These are phyloP conservation scores for Torulaspora microellipsoides DNA, from an alignment of 805 yeast genomes.

Conservation along the genomic window DNA sequence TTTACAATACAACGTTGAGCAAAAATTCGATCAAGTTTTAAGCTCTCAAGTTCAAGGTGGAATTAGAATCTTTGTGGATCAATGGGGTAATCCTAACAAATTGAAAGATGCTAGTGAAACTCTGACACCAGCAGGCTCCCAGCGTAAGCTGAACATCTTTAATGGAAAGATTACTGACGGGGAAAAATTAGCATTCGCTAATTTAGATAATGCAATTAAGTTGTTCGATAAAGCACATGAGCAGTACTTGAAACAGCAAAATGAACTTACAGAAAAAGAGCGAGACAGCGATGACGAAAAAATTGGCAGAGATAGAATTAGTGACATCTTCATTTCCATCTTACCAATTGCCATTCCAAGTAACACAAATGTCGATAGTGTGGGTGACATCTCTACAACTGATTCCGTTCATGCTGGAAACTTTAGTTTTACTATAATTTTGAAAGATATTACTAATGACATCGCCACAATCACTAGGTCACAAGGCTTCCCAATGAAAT, in stretches of 20 bases:
- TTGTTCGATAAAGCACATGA: slow-evolving; percentile 34
- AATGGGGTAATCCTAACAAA: slow-evolving; percentile 39
- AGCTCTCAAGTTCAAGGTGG: slow-evolving; percentile 72
- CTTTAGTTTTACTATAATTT: slow-evolving; percentile 69
- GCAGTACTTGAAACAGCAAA: slow-evolving; percentile 24
- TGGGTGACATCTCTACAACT: slow-evolving; percentile 32
- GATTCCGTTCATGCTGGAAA: slow-evolving; percentile 43
- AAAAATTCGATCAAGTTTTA: slow-evolving; percentile 59
- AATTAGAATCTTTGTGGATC: slow-evolving; percentile 55
- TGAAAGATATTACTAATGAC: slow-evolving; percentile 75
- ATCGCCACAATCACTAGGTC: slow-evolving; percentile 72
- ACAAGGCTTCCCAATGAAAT: slow-evolving; percentile 82
- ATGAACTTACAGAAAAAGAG: slow-evolving; percentile 16
- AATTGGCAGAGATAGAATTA: slow-evolving; percentile 31
- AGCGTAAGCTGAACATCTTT: slow-evolving; percentile 60
- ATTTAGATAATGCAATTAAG: slow-evolving; percentile 69
- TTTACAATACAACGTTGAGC: slow-evolving; percentile 38
- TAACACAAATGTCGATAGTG: slow-evolving; percentile 17
- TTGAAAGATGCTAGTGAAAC: slow-evolving; percentile 1
- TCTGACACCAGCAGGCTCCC: slow-evolving; percentile 4
- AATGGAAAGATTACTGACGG: slow-evolving; percentile 77
- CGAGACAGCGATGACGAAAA: slow-evolving; percentile 14
- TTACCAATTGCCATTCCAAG: slow-evolving; percentile 47
- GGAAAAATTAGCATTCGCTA: slow-evolving; percentile 83
- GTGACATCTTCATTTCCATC: slow-evolving; percentile 67